Evolutionary conservation across 441 rosid species (phyloP), one percentile per base, ranked within the genome.

Genomic region (Syzygium malaccense): DNA sequence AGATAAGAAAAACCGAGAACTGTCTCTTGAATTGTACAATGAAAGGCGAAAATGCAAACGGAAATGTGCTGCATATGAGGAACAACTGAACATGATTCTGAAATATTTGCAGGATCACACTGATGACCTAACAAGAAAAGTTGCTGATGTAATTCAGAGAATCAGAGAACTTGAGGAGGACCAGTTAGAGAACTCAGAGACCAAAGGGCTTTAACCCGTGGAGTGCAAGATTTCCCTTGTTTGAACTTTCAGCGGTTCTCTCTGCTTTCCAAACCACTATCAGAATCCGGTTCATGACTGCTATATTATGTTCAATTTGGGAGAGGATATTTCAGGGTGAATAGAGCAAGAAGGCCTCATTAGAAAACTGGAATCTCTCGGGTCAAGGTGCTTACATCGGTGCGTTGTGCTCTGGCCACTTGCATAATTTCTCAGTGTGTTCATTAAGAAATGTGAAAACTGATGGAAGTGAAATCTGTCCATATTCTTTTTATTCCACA

Each of bases 101-200:
- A 64, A 64, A 15, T 88, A 87, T 87, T 37, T 90, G 62, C 88
- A 87, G 33, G 71, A 86, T 41, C 91, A 85, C 88, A 75, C 3
- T 23, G 88, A 87, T 48, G 90, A 87, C 56, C 80, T 88, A 28
- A 88, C 90, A 12, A 90, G 58, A 48, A 87, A 88, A 87, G 88
- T 87, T 30, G 86, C 48, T 45, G 86, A 88, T 87, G 45, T 85
- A 57, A 89, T 88, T 23, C 68, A 87, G 90, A 88, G 89, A 51
- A 87, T 87, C 20, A 51, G 33, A 45, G 55, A 84, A 51, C 51
- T 26, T 51, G 19, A 48, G 20, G 41, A 48, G 55, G 55, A 83
- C 3, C 33, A n/a, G 71, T 64, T 0, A 30, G 71, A 30, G 37
- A 64, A 30, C 37, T 64, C 12, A 3, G 71, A 64, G 71, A 64